phyloP scores from a whole-genome alignment of 169 alveolate species.

The Plasmodium reichenowi region DNA sequence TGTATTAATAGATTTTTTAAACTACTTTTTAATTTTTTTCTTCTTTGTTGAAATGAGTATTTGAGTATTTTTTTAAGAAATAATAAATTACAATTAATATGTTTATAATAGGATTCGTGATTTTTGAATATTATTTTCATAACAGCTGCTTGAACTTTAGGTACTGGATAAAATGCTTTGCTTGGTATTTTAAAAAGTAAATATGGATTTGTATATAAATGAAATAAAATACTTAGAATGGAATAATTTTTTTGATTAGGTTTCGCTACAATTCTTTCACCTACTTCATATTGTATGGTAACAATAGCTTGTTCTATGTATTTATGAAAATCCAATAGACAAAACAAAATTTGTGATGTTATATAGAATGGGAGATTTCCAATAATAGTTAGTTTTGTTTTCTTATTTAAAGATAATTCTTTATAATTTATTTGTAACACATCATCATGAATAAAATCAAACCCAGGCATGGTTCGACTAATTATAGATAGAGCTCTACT shows the following conservation, averaged over 20 bases:
- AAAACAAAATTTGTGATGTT: conserved; percentile 88
- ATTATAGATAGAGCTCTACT: conserved; percentile 87
- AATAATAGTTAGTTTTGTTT: conserved; percentile 80
- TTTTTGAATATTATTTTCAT: conserved; percentile 79
- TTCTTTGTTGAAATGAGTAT: conserved; percentile 79
- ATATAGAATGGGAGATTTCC: conserved; percentile 90
- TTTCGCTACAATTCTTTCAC: conserved; percentile 84
- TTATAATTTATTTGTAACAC: conserved; percentile 89
- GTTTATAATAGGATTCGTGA: background rate
- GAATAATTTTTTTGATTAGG: conserved; percentile 81
- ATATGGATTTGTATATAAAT: conserved; percentile 79
- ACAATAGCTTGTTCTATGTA: conserved; percentile 88
- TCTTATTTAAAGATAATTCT: conserved; percentile 78
- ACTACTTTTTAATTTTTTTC: conserved; percentile 84
- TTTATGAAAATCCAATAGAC: conserved; percentile 85
- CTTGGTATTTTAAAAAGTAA: conserved; percentile 86
- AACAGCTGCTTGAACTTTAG: conserved; percentile 86
- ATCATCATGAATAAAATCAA: conserved; percentile 88
- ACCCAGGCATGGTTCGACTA: conserved; percentile 86
- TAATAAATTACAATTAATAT: conserved; percentile 76
- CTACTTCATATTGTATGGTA: conserved; percentile 89
- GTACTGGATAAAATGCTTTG: conserved; percentile 86
- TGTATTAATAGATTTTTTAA: conserved; percentile 69
- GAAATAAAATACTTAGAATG: conserved; percentile 83
- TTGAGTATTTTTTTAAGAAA: conserved; percentile 79